A percentile compares a stretch with the other conserved stretches of the same genome.
phyloP scores from a whole-genome alignment of 225 moss, liverwort and hornwort genomes.

The Polytrichum formosum region DNA sequence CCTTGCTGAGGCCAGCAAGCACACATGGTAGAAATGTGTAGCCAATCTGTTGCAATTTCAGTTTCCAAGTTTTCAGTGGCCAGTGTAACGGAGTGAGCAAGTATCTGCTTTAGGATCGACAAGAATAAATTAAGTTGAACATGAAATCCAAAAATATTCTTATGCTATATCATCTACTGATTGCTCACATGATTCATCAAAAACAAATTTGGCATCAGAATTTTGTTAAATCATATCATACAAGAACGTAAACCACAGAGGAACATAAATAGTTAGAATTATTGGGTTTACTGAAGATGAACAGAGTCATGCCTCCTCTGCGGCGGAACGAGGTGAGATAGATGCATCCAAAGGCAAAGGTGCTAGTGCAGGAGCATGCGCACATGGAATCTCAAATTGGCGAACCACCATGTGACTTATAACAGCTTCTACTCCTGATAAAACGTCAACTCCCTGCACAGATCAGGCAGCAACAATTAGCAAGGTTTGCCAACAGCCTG shows the following conservation, averaged over 20 bases:
- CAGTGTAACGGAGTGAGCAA: too few relatives aligned
- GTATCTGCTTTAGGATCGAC: too few relatives aligned
- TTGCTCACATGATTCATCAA: too few relatives aligned
- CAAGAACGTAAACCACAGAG: too few relatives aligned
- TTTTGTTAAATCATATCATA: too few relatives aligned
- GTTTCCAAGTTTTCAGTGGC: too few relatives aligned
- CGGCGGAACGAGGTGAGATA: slow-evolving; percentile 85
- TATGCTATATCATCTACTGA: too few relatives aligned
- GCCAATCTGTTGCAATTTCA: slow-evolving; percentile 56
- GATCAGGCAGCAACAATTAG: slow-evolving; percentile 3
- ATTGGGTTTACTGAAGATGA: neutral
- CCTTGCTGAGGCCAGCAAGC: slow-evolving; percentile 80
- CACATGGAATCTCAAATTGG: slow-evolving; percentile 78
- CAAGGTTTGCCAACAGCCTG: slow-evolving; percentile 1
- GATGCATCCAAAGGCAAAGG: slow-evolving; percentile 76
- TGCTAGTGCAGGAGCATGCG: slow-evolving; percentile 87
- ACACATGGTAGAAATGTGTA: slow-evolving; percentile 91
- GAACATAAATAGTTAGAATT: neutral
- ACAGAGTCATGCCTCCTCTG: slow-evolving; percentile 62
- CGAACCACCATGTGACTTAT: slow-evolving; percentile 92
- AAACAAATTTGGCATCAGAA: too few relatives aligned
- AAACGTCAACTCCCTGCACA: slow-evolving; percentile 82
- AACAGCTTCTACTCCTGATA: slow-evolving; percentile 93
- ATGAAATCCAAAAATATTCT: too few relatives aligned
- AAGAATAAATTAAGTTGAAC: too few relatives aligned